Conservation (phyloP, 495 filamentous ascomycete species). For the Aspergillus biplanus region DNA sequence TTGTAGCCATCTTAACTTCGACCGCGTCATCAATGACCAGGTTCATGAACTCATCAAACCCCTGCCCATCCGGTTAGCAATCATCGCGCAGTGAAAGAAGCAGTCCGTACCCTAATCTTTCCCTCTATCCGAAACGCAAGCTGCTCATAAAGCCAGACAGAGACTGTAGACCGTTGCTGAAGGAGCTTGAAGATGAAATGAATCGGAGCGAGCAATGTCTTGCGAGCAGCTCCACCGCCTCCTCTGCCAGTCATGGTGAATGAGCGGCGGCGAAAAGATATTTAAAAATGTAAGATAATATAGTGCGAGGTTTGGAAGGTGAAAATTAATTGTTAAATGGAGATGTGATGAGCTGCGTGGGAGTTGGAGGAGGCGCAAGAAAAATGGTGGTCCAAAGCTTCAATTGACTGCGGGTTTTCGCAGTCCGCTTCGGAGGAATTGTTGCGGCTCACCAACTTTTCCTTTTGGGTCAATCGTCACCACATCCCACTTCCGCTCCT, state of each 20-base stretch:
- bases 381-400: conserved; percentile 19
- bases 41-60: conserved; percentile 99
- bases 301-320: neutral
- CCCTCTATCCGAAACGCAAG: conserved; percentile 90
- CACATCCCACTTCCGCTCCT: conserved; percentile 45
- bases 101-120: conserved; percentile 74
- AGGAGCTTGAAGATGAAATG: conserved; percentile 98
- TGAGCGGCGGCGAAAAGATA: conserved; percentile 8
- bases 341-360: conserved; percentile 15
- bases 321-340: neutral
- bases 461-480: conserved; percentile 33
- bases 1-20: conserved; percentile 84
- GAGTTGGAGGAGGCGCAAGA: conserved; percentile 6
- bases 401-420: conserved; percentile 17
- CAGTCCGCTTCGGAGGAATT: conserved; percentile 12
- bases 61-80: conserved; percentile 50
- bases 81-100: conserved; percentile 1
- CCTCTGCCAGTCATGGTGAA: conserved; percentile 78
- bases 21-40: conserved; percentile 94
- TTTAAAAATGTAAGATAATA: conserved; percentile 14
- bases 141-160: conserved; percentile 97
- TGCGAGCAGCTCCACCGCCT: conserved; percentile 74
- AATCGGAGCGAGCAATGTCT: conserved; percentile 93
- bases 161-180: conserved; percentile 82
- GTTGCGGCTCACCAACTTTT: conserved; percentile 37